Conservation (phyloP, 768 basidiomycete species). For the Hemileccinum rubropunctum region DNA sequence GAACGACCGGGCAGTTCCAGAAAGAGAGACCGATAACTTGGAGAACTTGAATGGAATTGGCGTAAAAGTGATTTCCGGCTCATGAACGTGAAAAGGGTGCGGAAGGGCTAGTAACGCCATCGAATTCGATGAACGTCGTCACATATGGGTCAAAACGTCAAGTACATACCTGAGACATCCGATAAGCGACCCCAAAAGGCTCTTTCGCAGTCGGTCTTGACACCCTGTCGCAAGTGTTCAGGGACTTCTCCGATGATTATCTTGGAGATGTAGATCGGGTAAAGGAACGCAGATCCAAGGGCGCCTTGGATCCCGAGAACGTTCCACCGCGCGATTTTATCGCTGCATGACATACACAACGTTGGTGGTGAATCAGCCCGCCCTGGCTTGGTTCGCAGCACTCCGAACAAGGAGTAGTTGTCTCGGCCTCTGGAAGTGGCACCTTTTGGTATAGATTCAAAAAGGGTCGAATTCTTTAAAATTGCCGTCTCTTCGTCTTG, state of each 20-base stretch:
- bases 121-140: neutral
- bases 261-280: slow-evolving; percentile 60
- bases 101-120: slow-evolving; percentile 44
- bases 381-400: slow-evolving; percentile 91
- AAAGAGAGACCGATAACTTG: slow-evolving; percentile 44
- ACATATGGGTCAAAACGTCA: neutral
- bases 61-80: slow-evolving; percentile 59
- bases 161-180: slow-evolving; percentile 41
- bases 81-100: slow-evolving; percentile 44
- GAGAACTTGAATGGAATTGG: slow-evolving; percentile 48
- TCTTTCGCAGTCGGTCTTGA: slow-evolving; percentile 61
- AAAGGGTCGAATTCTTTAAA: slow-evolving; percentile 52
- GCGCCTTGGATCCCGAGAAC: slow-evolving; percentile 86
- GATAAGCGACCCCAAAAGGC: slow-evolving; percentile 62
- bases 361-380: slow-evolving; percentile 86
- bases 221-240: slow-evolving; percentile 33
- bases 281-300: slow-evolving; percentile 52
- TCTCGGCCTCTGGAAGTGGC: slow-evolving; percentile 71
- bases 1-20: slow-evolving; percentile 44
- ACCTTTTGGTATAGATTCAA: slow-evolving; percentile 34
- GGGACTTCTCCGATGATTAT: slow-evolving; percentile 77
- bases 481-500: slow-evolving; percentile 74
- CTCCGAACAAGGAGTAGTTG: slow-evolving; percentile 70
- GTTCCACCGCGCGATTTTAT: slow-evolving; percentile 90
- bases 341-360: slow-evolving; percentile 87